Evolutionary conservation across 306 rosid species (phyloP).

Genomic region (Quercus agrifolia): DNA sequence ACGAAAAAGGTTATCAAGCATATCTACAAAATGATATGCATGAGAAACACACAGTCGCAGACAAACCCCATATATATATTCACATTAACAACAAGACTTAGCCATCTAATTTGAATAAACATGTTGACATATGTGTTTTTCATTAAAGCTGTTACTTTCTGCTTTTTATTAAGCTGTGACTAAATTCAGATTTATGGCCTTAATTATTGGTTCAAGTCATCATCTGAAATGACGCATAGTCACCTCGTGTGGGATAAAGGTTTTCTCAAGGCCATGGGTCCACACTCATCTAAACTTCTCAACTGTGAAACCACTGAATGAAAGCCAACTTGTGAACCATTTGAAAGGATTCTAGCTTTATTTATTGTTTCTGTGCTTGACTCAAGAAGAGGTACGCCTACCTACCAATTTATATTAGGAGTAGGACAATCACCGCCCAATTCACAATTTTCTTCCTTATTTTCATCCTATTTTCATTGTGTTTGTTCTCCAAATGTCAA

Average conservation of each 20-base stretch:
- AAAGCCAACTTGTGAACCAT: conserved; percentile 50
- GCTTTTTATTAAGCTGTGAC: not conserved
- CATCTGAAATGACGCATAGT: conserved; percentile 31
- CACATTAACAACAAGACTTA: too few species aligned
- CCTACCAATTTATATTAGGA: conserved; percentile 29
- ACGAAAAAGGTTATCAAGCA: not conserved
- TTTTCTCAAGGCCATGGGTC: conserved; percentile 28
- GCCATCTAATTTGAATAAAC: too few species aligned
- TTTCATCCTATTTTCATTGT: conserved; percentile 1
- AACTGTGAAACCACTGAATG: conserved; percentile 49
- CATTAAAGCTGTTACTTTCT: not conserved
- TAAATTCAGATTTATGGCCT: not conserved
- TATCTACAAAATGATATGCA: not conserved
- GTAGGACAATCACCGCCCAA: not conserved
- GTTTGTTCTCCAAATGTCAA: conserved; percentile 11
- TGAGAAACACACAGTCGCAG: too few species aligned
- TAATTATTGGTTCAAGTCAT: conserved; percentile 22
- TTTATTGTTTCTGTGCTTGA: conserved; percentile 21
- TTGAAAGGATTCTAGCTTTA: conserved; percentile 22
- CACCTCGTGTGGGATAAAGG: conserved; percentile 30
- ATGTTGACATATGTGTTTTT: not conserved
- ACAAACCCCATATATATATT: too few species aligned
- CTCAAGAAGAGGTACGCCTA: conserved; percentile 35
- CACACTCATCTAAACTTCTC: conserved; percentile 48
- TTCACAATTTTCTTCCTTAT: conserved; percentile 10